A percentile compares a stretch with the other conserved stretches of the same genome.
Conservation (phyloP, 2,329 filamentous ascomycete genomes). For the Penicillium sclerotigenum region DNA sequence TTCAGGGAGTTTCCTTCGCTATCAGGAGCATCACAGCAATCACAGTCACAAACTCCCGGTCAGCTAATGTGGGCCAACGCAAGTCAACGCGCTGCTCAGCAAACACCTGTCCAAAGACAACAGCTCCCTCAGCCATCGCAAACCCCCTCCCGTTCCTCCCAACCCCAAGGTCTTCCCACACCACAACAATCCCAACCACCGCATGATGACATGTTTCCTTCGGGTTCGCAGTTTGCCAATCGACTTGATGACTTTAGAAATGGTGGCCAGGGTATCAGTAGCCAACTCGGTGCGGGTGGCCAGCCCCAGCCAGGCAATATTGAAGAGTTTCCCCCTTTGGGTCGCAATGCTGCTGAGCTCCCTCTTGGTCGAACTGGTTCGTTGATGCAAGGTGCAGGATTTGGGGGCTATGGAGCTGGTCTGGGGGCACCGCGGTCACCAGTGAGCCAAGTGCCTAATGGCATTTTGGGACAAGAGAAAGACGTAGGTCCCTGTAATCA, state of each 20-base stretch:
- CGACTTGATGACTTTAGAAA: constrained; percentile 56
- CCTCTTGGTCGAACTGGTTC: constrained; percentile 50
- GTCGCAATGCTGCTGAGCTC: constrained; percentile 52
- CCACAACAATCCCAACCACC: constrained; percentile 46
- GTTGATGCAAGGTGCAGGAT: constrained; percentile 50
- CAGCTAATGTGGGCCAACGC: constrained; percentile 58
- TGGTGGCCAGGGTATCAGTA: constrained; percentile 54
- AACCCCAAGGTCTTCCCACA: constrained; percentile 40
- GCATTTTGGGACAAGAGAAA: constrained; percentile 44
- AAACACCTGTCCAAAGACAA: constrained; percentile 54
- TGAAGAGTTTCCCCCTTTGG: constrained; percentile 61
- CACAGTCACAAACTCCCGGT: constrained; percentile 50
- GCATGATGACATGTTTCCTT: constrained; percentile 49
- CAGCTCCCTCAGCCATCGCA: constrained; percentile 46
- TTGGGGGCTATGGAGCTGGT: constrained; percentile 40
- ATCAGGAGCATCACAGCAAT: constrained; percentile 55
- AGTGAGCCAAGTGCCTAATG: constrained; percentile 43
- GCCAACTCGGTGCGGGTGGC: constrained; percentile 48
- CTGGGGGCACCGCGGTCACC: constrained; percentile 43
- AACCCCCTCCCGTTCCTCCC: constrained; percentile 40
- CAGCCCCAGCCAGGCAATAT: constrained; percentile 57
- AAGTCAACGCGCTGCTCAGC: constrained; percentile 52
- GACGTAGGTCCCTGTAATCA: constrained; percentile 22
- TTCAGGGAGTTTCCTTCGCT: constrained; percentile 61
- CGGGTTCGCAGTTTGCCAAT: constrained; percentile 50